Evolutionary conservation across 371 early-diverging fungal species (phyloP), one percentile per base, ranked within the genome.

Genomic region (Mucor mucedo): DNA sequence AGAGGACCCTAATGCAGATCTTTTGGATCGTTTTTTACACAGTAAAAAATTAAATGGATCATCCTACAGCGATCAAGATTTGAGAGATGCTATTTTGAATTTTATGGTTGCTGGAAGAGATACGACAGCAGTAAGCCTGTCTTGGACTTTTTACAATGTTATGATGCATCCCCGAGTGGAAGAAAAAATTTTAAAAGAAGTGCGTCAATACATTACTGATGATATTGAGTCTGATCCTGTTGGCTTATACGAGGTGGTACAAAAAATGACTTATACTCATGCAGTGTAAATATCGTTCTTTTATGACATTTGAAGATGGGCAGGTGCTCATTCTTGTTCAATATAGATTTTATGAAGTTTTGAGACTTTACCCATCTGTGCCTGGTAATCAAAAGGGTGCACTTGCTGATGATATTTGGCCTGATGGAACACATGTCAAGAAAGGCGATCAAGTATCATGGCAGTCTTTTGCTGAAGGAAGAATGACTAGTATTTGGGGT

Each of bases 351-450:
- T 77, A 78, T 56, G 94, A 93, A 70, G 78, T 87, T 0, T 68
- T 93, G 5, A 82, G 92, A 13, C 71, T 91, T 8, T 82, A 89
- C 69, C 91, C 93, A 0, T 82, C 85, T 10, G 92, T 93, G 0
- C 93, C 94, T 44, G 63, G 52, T 5, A 86, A 90, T 35, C 69
- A 79, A 44, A 92, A 91, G 73, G 66, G 72, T 35, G 89, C 89
- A 7, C 63, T 89, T 27, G 65, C 84, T 11, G 91, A 89, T 61
- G 88, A 88, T 69, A 63, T 87, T 2, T 79, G 89, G 65, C 93
- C 93, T 5, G 88, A 90, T 58, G 91, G 92, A 5, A 83, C 84
- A n/a, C 60, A 66, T 6, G 74, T 92, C 2, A 73, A 76, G 30
- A 82, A 81, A 44, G 89, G 88, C 1, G 82, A 85, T 32, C 73